Percentiles rank a stretch among this genome's conserved stretches.
Conservation (phyloP, 306 rosid species). For the Prunus dulcis region DNA sequence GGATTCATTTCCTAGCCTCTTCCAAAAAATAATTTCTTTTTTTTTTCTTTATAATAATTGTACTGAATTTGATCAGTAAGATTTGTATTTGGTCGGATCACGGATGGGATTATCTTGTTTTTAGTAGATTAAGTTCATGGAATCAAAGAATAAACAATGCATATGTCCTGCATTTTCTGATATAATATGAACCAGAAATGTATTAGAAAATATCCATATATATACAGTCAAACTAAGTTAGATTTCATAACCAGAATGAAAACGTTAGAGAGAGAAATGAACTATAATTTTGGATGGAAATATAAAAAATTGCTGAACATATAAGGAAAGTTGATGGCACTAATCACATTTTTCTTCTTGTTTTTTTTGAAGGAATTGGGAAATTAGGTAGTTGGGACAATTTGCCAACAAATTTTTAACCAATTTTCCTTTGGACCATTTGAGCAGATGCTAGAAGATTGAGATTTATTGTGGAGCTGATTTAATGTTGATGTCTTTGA, state of each 20-base stretch:
- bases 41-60: background rate
- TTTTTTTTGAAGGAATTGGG: background rate
- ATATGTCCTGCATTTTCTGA: background rate
- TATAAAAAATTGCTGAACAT: background rate
- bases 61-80: background rate
- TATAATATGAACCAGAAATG: background rate
- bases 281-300: background rate
- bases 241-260: background rate
- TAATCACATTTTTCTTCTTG: background rate
- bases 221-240: background rate
- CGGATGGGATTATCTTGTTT: slow-evolving; percentile 3
- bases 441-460: background rate
- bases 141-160: background rate
- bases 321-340: background rate
- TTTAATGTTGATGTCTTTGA: no score
- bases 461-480: background rate
- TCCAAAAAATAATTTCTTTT: background rate
- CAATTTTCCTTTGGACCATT: background rate
- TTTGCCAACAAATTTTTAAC: background rate
- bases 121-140: background rate
- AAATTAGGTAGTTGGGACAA: background rate
- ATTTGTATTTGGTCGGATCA: slow-evolving; percentile 17
- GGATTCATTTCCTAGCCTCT: background rate
- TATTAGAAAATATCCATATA: background rate
- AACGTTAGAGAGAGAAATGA: background rate